These are phyloP conservation scores for Tubosaeta sp. DNA, from an alignment of 768 basidiomycete genomes.

Conservation along the genomic window DNA sequence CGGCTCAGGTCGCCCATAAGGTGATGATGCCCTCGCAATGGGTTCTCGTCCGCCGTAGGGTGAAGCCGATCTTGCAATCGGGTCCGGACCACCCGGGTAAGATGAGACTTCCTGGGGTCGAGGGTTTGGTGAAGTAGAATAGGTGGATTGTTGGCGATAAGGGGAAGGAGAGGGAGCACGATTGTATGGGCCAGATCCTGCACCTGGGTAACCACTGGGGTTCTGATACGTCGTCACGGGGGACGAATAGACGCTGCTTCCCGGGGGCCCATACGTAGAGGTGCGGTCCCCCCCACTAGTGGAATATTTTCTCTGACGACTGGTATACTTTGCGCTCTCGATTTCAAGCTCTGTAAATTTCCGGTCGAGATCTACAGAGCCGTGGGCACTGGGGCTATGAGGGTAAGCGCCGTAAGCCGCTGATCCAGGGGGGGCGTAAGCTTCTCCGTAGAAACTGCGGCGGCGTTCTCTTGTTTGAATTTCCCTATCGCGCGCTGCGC, in stretches of 20 bases:
- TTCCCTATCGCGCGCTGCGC: constrained; percentile 56
- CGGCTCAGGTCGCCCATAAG: constrained; percentile 32
- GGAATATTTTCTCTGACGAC: constrained; percentile 45
- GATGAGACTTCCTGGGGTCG: constrained; percentile 43
- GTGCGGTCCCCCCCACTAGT: constrained; percentile 35
- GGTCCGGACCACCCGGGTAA: constrained; percentile 36
- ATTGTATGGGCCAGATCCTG: constrained; percentile 25
- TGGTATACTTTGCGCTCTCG: constrained; percentile 22
- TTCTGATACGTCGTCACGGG: constrained; percentile 26
- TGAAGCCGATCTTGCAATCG: constrained; percentile 30
- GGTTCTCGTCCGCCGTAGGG: constrained; percentile 35
- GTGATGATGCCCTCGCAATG: constrained; percentile 20
- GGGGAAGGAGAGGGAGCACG: constrained; percentile 35
- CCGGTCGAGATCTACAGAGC: constrained; percentile 35
- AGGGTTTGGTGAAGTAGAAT: constrained; percentile 44
- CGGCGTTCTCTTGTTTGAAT: constrained; percentile 46
- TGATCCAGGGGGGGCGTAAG: constrained; percentile 21
- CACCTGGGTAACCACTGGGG: constrained; percentile 23
- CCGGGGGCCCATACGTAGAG: constrained; percentile 16
- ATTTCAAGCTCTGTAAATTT: constrained; percentile 33
- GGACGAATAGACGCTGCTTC: constrained; percentile 19
- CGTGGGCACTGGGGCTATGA: constrained; percentile 21
- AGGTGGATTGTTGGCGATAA: constrained; percentile 30
- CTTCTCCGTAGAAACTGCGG: constrained; percentile 47
- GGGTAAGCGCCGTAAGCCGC: constrained; percentile 21